phyloP scores from a whole-genome alignment of 352 stramenopile genomes.

The Phytophthora lateralis region DNA sequence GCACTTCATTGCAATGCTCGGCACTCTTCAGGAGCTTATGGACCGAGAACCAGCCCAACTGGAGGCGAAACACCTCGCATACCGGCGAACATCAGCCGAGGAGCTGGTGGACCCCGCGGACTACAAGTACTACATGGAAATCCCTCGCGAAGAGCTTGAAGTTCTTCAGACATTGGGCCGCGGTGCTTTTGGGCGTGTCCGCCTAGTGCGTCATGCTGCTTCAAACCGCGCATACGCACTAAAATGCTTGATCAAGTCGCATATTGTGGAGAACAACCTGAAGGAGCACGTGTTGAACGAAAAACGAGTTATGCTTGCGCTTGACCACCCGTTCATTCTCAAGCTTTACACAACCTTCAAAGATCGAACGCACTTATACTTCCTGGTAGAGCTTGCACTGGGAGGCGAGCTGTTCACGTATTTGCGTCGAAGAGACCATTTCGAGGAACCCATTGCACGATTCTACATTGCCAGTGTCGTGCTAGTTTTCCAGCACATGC shows the following conservation, averaged over 20 bases:
- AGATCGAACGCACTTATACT: conserved; percentile 90
- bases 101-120: conserved; percentile 41
- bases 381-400: conserved; percentile 92
- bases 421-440: conserved; percentile 70
- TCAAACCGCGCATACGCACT: conserved; percentile 86
- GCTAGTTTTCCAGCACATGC: conserved; percentile 91
- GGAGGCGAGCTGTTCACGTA: conserved; percentile 94
- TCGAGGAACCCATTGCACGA: conserved; percentile 74
- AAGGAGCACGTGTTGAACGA: conserved; percentile 94
- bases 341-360: conserved; percentile 91
- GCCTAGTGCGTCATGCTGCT: conserved; percentile 76
- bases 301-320: conserved; percentile 86
- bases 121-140: conserved; percentile 84
- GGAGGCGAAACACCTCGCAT: conserved; percentile 7
- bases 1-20: conserved; percentile 84
- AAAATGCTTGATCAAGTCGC: conserved; percentile 92
- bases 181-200: conserved; percentile 91
- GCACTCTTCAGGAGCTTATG: conserved; percentile 80
- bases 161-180: conserved; percentile 79
- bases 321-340: conserved; percentile 93
- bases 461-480: conserved; percentile 93
- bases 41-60: conserved; percentile 55
- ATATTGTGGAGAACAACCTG: conserved; percentile 91
- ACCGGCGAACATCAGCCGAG: conserved; percentile 42
- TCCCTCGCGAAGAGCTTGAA: conserved; percentile 73